Evolutionary conservation across 495 filamentous ascomycete species (phyloP), one percentile per base, ranked within the genome.

Genomic region (Penicillium verhagenii): DNA sequence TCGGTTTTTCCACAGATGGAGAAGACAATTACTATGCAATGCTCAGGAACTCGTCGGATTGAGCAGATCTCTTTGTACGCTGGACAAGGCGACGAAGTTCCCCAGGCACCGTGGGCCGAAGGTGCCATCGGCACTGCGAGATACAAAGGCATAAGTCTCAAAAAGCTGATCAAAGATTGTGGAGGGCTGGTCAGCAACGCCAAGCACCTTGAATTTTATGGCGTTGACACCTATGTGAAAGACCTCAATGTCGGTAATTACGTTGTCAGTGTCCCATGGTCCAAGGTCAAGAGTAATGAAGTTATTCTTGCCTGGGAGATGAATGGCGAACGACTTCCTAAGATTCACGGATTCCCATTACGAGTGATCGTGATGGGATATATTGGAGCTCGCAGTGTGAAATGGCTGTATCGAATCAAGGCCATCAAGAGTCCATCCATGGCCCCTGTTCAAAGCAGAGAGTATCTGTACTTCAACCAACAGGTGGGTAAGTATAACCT

Each of bases 241-340:
- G 79, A 80, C 59, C 73, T 79, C 23, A 65, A 83, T 21, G 79
- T 80, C 5, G 76, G 76, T 64, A 87, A 87, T 66, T 89, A 87
- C 58, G 71, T 77, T 38, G 82, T 88, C 29, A 80, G 74, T 35
- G 79, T 86, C 1, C 86, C 85, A 0, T 85, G 77, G 72, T 77
- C 79, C 13, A 88, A 88, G 66, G 84, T 87, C 28, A 83, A 81
- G 58, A 66, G 70, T 10, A 74, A 86, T 59, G 85, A 90, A 55
- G 86, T 88, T 21, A 73, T 89, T 50, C 76, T 88, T 3, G 84
- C 82, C 1, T 88, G 80, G 80, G 85, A 86, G 57, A 87, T 87
- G 85, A 89, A 90, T 47, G 85, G 80, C 25, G 69, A 84, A 52
- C 80, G 82, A 0, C 73, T 90, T 1, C 86, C 86, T 1, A 79